A percentile compares a stretch with the other conserved stretches of the same genome.
These are phyloP conservation scores for Dendrobium nobile DNA, from an alignment of 106 monocot genomes.

Conservation along the genomic window DNA sequence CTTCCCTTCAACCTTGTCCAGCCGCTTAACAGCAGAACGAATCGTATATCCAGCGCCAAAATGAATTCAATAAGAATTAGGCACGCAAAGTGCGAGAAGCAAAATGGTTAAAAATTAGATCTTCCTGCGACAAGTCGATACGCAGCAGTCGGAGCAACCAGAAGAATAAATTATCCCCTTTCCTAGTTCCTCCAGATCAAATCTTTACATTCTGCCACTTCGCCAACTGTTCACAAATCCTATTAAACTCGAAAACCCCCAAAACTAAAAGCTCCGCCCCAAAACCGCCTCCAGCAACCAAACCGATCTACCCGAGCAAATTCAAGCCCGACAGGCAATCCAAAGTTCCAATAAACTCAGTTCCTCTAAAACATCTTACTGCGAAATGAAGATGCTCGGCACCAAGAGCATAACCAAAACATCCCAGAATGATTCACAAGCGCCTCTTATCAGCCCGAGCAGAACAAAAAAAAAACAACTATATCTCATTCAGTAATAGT, in stretches of 20 bases:
- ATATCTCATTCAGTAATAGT: background rate
- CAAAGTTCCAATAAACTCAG: constrained; percentile 3
- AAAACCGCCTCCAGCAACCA: background rate
- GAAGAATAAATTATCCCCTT: background rate
- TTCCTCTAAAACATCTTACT: background rate
- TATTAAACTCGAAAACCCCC: background rate
- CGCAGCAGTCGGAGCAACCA: background rate
- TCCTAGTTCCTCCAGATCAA: background rate
- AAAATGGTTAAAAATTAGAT: background rate
- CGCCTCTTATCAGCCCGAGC: background rate
- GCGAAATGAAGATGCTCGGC: background rate
- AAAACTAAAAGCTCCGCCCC: background rate
- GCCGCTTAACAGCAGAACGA: background rate
- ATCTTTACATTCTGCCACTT: background rate
- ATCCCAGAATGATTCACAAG: background rate
- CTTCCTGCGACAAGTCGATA: background rate
- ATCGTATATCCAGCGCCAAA: constrained; percentile 1
- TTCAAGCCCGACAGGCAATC: constrained; percentile 1
- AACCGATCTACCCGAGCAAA: constrained; percentile 4
- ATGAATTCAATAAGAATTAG: constrained; percentile 1
- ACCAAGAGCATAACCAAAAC: background rate
- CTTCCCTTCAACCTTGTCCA: background rate
- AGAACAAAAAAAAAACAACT: background rate
- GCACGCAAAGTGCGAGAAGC: background rate
- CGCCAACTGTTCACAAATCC: background rate